Conservation (phyloP, 1,284 basidiomycete genomes). For the Sporisorium exsertum region DNA sequence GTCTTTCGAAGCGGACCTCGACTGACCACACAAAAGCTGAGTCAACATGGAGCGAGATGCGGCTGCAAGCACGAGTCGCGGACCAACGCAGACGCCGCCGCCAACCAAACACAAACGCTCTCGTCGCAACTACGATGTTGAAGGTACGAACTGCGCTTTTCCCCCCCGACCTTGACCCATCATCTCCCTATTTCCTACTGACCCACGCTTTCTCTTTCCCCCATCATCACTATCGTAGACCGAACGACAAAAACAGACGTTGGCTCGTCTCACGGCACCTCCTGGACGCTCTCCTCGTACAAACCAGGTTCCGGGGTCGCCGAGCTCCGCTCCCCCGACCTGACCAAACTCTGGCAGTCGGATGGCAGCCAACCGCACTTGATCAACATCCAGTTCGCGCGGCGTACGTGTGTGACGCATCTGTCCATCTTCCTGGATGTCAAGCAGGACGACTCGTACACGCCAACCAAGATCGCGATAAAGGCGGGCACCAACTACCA, state of each 20-base stretch:
- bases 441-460: slow-evolving; percentile 93
- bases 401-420: slow-evolving; percentile 87
- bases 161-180: not conserved
- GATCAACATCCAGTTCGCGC: slow-evolving; percentile 91
- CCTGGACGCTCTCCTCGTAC: slow-evolving; percentile 96
- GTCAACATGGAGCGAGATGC: slow-evolving; percentile 19
- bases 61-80: slow-evolving; percentile 25
- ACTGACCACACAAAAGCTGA: too few species aligned
- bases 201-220: not conserved
- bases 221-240: slow-evolving; percentile 28
- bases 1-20: too few species aligned
- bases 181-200: not conserved
- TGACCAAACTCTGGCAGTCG: slow-evolving; percentile 97
- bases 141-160: slow-evolving; percentile 16
- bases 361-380: slow-evolving; percentile 98
- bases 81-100: not conserved
- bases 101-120: slow-evolving; percentile 18
- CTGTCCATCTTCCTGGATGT: slow-evolving; percentile 89
- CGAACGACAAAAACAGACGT: slow-evolving; percentile 61
- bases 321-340: slow-evolving; percentile 87
- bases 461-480: slow-evolving; percentile 88
- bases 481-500: slow-evolving; percentile 90
- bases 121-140: slow-evolving; percentile 36
- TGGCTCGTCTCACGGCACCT: slow-evolving; percentile 72
- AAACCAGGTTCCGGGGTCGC: slow-evolving; percentile 97